These are phyloP conservation scores for Cantharellus anzutake DNA, from an alignment of 768 basidiomycete genomes.

Conservation along the genomic window DNA sequence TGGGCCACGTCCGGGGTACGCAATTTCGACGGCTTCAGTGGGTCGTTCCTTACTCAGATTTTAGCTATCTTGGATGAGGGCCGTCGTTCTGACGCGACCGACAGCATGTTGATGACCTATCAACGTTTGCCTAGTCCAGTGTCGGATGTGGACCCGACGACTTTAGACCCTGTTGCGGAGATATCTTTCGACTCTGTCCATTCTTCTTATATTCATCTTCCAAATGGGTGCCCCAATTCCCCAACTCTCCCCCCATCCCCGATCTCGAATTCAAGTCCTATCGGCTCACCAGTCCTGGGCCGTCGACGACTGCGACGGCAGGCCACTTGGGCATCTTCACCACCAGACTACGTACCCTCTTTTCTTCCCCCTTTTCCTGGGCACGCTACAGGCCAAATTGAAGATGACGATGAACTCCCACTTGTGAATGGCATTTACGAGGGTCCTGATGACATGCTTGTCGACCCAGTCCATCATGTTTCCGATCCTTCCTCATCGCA, in stretches of 20 bases:
- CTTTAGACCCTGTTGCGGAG: neutral
- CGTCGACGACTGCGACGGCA: slow-evolving; percentile 38
- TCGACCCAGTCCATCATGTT: no score
- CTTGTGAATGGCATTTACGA: no score
- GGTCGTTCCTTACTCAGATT: neutral
- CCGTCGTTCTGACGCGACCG: slow-evolving; percentile 9
- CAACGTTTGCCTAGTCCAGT: neutral
- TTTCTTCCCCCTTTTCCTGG: slow-evolving; percentile 51
- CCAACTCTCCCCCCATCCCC: slow-evolving; percentile 33
- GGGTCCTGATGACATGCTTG: no score
- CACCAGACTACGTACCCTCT: slow-evolving; percentile 43
- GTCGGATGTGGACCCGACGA: neutral
- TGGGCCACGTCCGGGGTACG: neutral
- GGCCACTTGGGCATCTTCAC: slow-evolving; percentile 28
- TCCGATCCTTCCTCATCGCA: neutral
- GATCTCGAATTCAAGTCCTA: slow-evolving; percentile 24
- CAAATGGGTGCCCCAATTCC: slow-evolving; percentile 8
- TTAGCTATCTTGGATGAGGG: neutral
- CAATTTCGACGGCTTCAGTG: neutral
- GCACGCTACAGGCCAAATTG: slow-evolving; percentile 4
- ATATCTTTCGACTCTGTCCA: neutral
- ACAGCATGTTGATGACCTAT: slow-evolving; percentile 32
- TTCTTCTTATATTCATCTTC: neutral
- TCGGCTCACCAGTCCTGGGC: slow-evolving; percentile 26
- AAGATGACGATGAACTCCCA: neutral